Evolutionary conservation across 2,329 filamentous ascomycete genomes (phyloP).

Genomic region (Ascochyta rabiei): DNA sequence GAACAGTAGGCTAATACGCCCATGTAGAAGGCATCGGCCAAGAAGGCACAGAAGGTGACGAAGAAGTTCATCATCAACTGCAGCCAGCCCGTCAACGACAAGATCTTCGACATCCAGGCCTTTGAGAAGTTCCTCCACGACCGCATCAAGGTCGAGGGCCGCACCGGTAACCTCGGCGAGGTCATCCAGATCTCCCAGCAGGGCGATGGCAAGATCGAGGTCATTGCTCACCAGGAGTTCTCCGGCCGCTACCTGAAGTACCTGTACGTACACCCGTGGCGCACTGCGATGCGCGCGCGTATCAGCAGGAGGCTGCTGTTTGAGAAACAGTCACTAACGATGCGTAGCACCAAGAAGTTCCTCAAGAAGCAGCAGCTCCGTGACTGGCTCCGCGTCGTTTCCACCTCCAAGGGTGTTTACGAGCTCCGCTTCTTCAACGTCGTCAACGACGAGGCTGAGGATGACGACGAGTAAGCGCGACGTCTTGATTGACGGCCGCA

Average conservation of each 20-base stretch:
- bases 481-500: constrained; percentile 16
- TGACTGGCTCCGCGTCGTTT: constrained; percentile 99
- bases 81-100: constrained; percentile 96
- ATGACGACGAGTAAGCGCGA: constrained; percentile 90
- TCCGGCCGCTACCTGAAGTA: constrained; percentile 99
- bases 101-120: constrained; percentile 99
- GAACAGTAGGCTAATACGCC: constrained; percentile 95
- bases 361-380: constrained; percentile 99
- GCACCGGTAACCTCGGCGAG: constrained; percentile 97
- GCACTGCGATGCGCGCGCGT: neutral
- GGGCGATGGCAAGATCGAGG: constrained; percentile 97
- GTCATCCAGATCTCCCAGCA: constrained; percentile 86
- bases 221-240: constrained; percentile 96
- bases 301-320: neutral
- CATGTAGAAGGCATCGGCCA: constrained; percentile 61
- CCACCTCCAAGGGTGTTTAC: constrained; percentile 97
- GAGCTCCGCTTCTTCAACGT: constrained; percentile 99
- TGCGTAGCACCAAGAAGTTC: constrained; percentile 97
- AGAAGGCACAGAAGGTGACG: constrained; percentile 72
- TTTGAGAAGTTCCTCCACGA: constrained; percentile 99
- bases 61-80: constrained; percentile 99
- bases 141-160: constrained; percentile 99
- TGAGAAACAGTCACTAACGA: constrained; percentile 16
- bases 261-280: constrained; percentile 68
- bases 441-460: constrained; percentile 95